Evolutionary conservation across 23 red algal species (phyloP).

Genomic region (Gracilaria domingensis): DNA sequence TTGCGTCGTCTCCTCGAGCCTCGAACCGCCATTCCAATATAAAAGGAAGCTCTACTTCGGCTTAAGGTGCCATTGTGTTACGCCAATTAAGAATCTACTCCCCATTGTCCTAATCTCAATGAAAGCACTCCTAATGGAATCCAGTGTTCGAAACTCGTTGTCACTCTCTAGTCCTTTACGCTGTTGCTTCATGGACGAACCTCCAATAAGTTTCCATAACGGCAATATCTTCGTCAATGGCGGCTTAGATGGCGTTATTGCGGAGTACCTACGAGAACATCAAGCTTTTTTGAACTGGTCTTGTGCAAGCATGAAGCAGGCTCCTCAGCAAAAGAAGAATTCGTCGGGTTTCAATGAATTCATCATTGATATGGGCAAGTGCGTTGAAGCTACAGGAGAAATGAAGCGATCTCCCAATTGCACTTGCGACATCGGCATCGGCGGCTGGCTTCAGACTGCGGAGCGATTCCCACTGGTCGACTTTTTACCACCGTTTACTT

Average conservation of each 20-base stretch:
- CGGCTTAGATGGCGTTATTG: neutral
- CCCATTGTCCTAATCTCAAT: too few relatives aligned
- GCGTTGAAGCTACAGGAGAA: neutral
- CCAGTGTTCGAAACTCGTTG: too few relatives aligned
- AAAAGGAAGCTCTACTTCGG: too few relatives aligned
- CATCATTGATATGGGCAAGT: neutral
- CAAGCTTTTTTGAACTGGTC: neutral
- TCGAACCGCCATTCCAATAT: too few relatives aligned
- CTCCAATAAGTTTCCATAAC: too few relatives aligned
- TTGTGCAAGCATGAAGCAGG: neutral
- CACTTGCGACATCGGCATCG: constrained; percentile 31
- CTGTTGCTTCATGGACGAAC: too few relatives aligned
- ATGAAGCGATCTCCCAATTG: neutral
- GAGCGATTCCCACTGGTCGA: constrained; percentile 1
- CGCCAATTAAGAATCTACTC: too few relatives aligned
- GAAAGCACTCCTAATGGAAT: too few relatives aligned
- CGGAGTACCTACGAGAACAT: neutral
- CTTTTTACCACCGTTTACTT: constrained; percentile 28
- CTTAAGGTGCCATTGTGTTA: too few relatives aligned
- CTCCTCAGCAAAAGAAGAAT: neutral
- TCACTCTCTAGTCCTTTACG: too few relatives aligned
- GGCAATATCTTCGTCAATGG: neutral
- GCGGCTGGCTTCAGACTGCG: constrained; percentile 14
- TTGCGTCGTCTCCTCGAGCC: too few relatives aligned
- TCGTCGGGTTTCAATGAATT: neutral